phyloP scores from a whole-genome alignment of 257 asterid species.

The Paraleonurus japonicus region DNA sequence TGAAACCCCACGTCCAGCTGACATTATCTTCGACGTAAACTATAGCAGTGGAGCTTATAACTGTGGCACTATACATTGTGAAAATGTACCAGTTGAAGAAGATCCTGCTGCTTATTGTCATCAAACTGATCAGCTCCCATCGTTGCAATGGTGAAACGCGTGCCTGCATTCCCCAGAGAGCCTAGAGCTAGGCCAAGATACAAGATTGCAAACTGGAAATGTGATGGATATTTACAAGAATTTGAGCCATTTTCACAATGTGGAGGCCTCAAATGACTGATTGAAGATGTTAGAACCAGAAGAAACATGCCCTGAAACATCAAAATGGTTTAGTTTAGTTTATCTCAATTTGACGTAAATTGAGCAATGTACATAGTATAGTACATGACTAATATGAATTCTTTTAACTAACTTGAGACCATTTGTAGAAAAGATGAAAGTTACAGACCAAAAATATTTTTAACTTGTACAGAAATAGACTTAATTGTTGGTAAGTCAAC shows the following conservation, averaged over 20 bases:
- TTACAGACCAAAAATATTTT: too few relatives aligned
- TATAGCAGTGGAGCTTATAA: slow-evolving; percentile 51
- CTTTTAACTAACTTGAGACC: too few relatives aligned
- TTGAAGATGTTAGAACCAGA: slow-evolving; percentile 48
- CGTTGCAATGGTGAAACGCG: slow-evolving; percentile 62
- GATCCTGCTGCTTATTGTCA: slow-evolving; percentile 38
- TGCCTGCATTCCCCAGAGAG: slow-evolving; percentile 56
- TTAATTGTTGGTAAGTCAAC: too few relatives aligned
- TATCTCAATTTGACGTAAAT: too few relatives aligned
- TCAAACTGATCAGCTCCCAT: slow-evolving; percentile 72
- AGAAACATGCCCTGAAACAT: slow-evolving; percentile 43
- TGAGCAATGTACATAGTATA: too few relatives aligned
- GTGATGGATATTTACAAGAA: slow-evolving; percentile 45
- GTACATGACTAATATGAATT: too few relatives aligned
- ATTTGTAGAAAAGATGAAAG: too few relatives aligned
- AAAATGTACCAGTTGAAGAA: slow-evolving; percentile 68
- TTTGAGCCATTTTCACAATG: slow-evolving; percentile 39
- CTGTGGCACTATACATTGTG: slow-evolving; percentile 50
- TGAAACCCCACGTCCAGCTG: slow-evolving; percentile 59
- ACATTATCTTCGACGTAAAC: slow-evolving; percentile 55
- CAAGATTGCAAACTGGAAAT: slow-evolving; percentile 41
- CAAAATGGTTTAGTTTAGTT: not conserved
- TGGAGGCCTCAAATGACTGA: slow-evolving; percentile 45
- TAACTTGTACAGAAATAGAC: too few relatives aligned
- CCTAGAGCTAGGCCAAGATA: slow-evolving; percentile 51